phyloP scores from a whole-genome alignment of 2,329 filamentous ascomycete genomes.

The Beauveria sp. region DNA sequence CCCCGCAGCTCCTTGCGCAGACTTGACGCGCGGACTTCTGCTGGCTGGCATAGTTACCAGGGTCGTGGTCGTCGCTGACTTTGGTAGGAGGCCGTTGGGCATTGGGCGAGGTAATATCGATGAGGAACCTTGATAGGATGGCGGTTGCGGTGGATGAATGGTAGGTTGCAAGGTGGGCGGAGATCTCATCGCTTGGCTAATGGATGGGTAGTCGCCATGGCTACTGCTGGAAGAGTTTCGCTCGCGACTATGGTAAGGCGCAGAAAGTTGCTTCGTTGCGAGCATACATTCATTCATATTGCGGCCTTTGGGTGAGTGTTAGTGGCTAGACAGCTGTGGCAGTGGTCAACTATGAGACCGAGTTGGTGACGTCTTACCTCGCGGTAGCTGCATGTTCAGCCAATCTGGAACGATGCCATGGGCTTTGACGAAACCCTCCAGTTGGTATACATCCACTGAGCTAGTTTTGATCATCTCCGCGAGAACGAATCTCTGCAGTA shows the following conservation, averaged over 20 bases:
- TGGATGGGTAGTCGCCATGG: constrained; percentile 4
- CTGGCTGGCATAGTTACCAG: neutral
- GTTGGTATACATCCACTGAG: constrained; percentile 35
- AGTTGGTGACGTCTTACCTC: constrained; percentile 26
- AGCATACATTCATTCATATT: constrained; percentile 39
- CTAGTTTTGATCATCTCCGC: constrained; percentile 52
- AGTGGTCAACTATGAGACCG: neutral
- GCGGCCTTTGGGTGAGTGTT: constrained; percentile 28
- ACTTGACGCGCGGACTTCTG: neutral
- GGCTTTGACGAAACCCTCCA: constrained; percentile 40
- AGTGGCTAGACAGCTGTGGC: neutral
- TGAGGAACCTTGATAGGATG: neutral
- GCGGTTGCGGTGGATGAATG: constrained; percentile 15
- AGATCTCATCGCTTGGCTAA: neutral
- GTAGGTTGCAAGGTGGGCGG: constrained; percentile 13
- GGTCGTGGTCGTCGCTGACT: neutral
- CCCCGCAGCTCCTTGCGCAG: neutral
- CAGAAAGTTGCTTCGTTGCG: constrained; percentile 28
- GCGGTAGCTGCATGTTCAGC: constrained; percentile 40
- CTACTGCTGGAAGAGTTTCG: constrained; percentile 14
- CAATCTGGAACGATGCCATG: constrained; percentile 35
- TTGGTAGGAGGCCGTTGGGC: constrained; percentile 2
- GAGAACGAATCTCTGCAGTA: constrained; percentile 47
- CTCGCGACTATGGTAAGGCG: constrained; percentile 25
- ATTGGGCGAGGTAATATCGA: constrained; percentile 7